Conservation (phyloP, 2,329 filamentous ascomycete species). For the Colletotrichum sp. region DNA sequence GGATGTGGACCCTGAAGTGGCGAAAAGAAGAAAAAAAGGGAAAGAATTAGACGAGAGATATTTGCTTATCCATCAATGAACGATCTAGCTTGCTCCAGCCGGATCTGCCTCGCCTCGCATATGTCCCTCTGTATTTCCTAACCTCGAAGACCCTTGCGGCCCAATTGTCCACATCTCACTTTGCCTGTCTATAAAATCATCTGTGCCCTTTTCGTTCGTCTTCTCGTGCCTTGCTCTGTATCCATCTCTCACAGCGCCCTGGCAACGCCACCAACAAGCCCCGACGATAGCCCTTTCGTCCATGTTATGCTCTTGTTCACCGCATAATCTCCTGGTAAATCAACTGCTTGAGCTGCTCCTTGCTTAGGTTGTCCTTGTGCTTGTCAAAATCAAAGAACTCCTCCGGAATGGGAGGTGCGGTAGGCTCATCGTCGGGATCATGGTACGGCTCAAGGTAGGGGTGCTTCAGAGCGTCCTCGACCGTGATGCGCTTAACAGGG, state of each 20-base stretch:
- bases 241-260: not conserved
- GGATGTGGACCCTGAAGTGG: not conserved
- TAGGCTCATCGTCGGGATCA: conserved; percentile 97
- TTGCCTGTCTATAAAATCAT: not conserved
- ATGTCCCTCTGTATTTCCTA: conserved; percentile 8
- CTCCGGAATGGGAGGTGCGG: conserved; percentile 93
- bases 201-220: not conserved
- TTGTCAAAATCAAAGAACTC: conserved; percentile 99
- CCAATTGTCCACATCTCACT: not conserved
- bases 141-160: not conserved
- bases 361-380: conserved; percentile 98
- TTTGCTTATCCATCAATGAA: conserved; percentile 6
- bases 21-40: not conserved
- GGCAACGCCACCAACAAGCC: not conserved
- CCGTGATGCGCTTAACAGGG: conserved; percentile 96
- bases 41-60: not conserved
- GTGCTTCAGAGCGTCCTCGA: conserved; percentile 96
- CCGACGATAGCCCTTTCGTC: not conserved
- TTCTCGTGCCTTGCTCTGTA: not conserved
- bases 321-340: conserved; percentile 97
- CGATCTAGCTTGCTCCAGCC: not conserved
- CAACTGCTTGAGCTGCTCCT: conserved; percentile 96
- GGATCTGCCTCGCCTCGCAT: not conserved
- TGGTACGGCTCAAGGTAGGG: conserved; percentile 99
- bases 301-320: conserved; percentile 30